Conservation (phyloP, 1,139 yeast species). For the Sugiyamaella pinicola region DNA sequence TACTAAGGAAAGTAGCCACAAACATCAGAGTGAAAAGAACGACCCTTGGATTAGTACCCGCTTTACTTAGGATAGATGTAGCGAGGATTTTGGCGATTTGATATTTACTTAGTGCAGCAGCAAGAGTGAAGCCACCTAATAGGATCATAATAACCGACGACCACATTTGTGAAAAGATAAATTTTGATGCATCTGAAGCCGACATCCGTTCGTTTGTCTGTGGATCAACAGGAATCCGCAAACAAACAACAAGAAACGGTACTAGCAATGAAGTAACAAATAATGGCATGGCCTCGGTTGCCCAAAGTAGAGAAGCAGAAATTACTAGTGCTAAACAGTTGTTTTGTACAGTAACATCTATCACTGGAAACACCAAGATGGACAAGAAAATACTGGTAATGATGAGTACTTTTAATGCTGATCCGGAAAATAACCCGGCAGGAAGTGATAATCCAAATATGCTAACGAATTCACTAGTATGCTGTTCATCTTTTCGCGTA, state of each 20-base stretch:
- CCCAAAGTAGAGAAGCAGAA: slow-evolving; percentile 85
- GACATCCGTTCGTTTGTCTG: slow-evolving; percentile 51
- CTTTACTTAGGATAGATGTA: slow-evolving; percentile 73
- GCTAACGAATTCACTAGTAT: slow-evolving; percentile 17
- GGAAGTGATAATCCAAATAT: slow-evolving; percentile 29
- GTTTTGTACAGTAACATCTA: slow-evolving; percentile 63
- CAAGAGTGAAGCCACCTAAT: slow-evolving; percentile 90
- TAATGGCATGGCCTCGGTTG: slow-evolving; percentile 87
- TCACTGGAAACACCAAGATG: slow-evolving; percentile 55
- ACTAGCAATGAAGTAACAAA: slow-evolving; percentile 81
- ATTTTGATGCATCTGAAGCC: slow-evolving; percentile 71
- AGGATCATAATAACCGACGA: slow-evolving; percentile 86
- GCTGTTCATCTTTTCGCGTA: slow-evolving; percentile 11
- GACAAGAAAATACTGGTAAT: slow-evolving; percentile 54
- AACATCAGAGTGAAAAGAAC: slow-evolving; percentile 79
- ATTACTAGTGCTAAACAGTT: slow-evolving; percentile 83
- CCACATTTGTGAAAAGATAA: slow-evolving; percentile 88
- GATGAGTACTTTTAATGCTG: slow-evolving; percentile 41
- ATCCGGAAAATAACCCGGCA: slow-evolving; percentile 27
- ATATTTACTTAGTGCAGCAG: slow-evolving; percentile 90
- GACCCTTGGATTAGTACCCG: slow-evolving; percentile 82
- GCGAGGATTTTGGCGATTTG: slow-evolving; percentile 84
- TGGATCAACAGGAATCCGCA: slow-evolving; percentile 66
- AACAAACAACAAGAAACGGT: slow-evolving; percentile 74
- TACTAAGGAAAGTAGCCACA: slow-evolving; percentile 80